Base-by-base conservation (phyloP, 2,329 filamentous ascomycete species). In the Fusarium sp. region DNA sequence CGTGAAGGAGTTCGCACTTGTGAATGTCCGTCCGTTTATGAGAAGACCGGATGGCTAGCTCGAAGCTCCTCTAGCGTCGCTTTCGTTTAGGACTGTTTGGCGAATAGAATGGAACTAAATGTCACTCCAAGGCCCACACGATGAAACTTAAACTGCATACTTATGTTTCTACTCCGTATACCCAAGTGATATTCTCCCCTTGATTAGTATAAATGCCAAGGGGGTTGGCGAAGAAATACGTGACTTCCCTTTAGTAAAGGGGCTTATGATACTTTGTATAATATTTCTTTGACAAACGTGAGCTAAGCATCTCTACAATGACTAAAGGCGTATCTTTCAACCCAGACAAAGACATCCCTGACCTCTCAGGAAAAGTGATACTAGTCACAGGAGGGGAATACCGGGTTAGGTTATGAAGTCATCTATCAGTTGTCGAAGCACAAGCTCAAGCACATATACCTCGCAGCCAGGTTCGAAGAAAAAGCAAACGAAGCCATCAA, bases 61-160 rank as follows among this genome's bases (percentile, higher is more conserved):
- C 14, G 20, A 38, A 53, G 31, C 2, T 5, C 30, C 47, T 33
- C 30, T 33, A 50, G 47, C 30, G 47, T 50, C 24, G 30, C 16
- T 15, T 20, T 20, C 28, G n/a, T 7, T 24, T 18, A 5, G 44
- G 13, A 0, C 3, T 15, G 13, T 7, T 44, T 47, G 20, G 1
- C 22, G 22, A 33, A 50, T 11, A 24, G 6, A 6, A 6, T 20
- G 47, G 16, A 33, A 11, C 45, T 33, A 50, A 16, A 8, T 24
- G 16, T 24, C n/a, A 24, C 30, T 13, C 7, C 5, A 1, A 0
- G 30, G 2, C 30, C 12, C 13, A 33, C 30, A 11, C 8, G 4
- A 4, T 15, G 16, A 16, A 47, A 11, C 8, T 24, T 20, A 4
- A 33, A 50, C 47, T 7, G 14, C 22, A 24, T 18, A n/a, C n/a